Evolutionary conservation across 176 grass and related monocot species (phyloP).

Genomic region (Cocos nucifera): DNA sequence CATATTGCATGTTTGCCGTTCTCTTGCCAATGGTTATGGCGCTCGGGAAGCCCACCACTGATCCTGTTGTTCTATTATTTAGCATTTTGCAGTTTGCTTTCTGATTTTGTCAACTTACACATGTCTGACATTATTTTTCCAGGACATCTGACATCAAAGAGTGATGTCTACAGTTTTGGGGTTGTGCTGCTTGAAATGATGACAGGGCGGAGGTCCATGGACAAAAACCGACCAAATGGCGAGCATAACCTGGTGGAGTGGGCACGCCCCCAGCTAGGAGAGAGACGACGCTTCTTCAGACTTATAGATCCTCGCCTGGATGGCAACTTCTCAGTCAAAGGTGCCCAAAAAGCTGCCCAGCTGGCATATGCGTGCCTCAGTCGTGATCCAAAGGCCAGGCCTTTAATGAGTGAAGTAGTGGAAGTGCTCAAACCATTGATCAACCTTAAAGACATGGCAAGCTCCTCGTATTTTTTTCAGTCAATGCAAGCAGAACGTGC

Average conservation of each 20-base stretch:
- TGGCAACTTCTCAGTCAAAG: slow-evolving; percentile 72
- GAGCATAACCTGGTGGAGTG: slow-evolving; percentile 92
- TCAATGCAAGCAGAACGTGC: slow-evolving; percentile 66
- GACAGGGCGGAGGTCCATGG: slow-evolving; percentile 74
- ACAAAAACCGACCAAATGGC: slow-evolving; percentile 82
- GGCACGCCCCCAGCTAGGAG: slow-evolving; percentile 60
- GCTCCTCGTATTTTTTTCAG: slow-evolving; percentile 74
- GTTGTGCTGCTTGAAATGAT: slow-evolving; percentile 85
- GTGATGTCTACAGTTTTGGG: slow-evolving; percentile 72
- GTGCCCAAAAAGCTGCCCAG: slow-evolving; percentile 63
- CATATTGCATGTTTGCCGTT: no score
- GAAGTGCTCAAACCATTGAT: slow-evolving; percentile 79
- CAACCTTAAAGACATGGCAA: slow-evolving; percentile 90
- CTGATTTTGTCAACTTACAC: no score
- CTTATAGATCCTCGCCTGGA: slow-evolving; percentile 62
- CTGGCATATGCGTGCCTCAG: slow-evolving; percentile 58
- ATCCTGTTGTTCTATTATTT: no score
- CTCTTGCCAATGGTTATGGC: no score
- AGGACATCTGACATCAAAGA: slow-evolving; percentile 92
- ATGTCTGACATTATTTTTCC: slow-evolving; percentile 3
- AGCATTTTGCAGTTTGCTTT: slow-evolving; percentile 1
- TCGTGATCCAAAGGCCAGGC: slow-evolving; percentile 57
- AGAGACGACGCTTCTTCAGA: slow-evolving; percentile 67
- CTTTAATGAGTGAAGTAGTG: slow-evolving; percentile 86
- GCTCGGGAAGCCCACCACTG: no score